Conservation (phyloP, 2,329 filamentous ascomycete species). For the Fusarium verrucosum region DNA sequence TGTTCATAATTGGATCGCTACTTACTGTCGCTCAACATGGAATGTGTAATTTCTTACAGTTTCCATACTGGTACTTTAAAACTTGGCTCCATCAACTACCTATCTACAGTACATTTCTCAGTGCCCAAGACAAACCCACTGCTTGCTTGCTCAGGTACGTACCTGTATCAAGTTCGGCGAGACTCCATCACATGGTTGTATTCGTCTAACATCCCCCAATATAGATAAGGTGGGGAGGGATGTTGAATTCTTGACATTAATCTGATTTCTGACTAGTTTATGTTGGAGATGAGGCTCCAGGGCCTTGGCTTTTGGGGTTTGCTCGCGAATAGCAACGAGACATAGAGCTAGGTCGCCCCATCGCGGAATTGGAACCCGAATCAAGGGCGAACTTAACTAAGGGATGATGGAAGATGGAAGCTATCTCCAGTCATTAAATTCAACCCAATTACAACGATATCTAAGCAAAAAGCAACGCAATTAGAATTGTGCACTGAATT, state of each 20-base stretch:
- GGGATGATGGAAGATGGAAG: neutral
- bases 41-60: slow-evolving; percentile 19
- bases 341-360: slow-evolving; percentile 11
- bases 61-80: neutral
- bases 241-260: slow-evolving; percentile 31
- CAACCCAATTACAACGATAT: neutral
- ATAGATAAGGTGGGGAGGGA: slow-evolving; percentile 32
- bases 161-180: neutral
- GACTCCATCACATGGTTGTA: slow-evolving; percentile 39
- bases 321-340: slow-evolving; percentile 20
- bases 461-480: neutral
- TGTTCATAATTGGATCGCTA: neutral
- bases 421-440: neutral
- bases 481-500: too few relatives aligned
- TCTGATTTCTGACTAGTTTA: slow-evolving; percentile 34
- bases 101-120: neutral
- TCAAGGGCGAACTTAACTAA: neutral
- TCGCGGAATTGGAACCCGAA: slow-evolving; percentile 23
- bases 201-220: slow-evolving; percentile 44
- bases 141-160: neutral
- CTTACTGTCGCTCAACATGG: neutral
- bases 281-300: slow-evolving; percentile 38
- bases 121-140: neutral
- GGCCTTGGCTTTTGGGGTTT: slow-evolving; percentile 7
- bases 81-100: neutral